Conservation (phyloP, 148 eudicot species). For the Persicaria tinctoria region DNA sequence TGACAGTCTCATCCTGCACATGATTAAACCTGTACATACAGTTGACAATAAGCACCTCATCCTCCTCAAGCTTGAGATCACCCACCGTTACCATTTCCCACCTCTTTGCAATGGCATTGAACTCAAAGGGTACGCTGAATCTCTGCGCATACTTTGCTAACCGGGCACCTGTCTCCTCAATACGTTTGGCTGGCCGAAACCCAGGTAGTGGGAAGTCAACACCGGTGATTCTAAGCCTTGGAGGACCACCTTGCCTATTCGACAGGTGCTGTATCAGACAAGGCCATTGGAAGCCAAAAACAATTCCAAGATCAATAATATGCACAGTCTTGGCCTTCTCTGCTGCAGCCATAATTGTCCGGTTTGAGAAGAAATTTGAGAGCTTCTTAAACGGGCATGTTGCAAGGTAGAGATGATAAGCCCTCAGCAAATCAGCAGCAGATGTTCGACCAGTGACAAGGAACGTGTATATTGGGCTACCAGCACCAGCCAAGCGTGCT, state of each 20-base stretch:
- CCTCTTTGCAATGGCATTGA: slow-evolving; percentile 65
- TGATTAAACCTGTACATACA: slow-evolving; percentile 43
- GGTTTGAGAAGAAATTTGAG: slow-evolving; percentile 49
- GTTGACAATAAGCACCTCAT: slow-evolving; percentile 67
- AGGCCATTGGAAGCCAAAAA: slow-evolving; percentile 88
- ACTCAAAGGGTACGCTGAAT: slow-evolving; percentile 62
- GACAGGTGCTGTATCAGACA: slow-evolving; percentile 55
- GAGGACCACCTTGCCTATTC: slow-evolving; percentile 71
- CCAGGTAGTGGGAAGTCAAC: slow-evolving; percentile 71
- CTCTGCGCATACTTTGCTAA: slow-evolving; percentile 59
- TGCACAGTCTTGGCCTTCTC: slow-evolving; percentile 53
- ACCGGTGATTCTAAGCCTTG: slow-evolving; percentile 67
- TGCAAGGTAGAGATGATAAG: slow-evolving; percentile 62
- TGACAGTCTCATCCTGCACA: slow-evolving; percentile 64
- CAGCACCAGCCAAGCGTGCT: slow-evolving; percentile 74
- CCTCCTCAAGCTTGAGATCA: slow-evolving; percentile 53
- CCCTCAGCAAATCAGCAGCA: slow-evolving; percentile 62
- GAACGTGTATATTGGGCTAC: slow-evolving; percentile 43
- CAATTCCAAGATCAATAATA: slow-evolving; percentile 65
- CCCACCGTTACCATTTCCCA: slow-evolving; percentile 63
- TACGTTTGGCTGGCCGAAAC: slow-evolving; percentile 64
- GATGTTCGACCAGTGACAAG: slow-evolving; percentile 36
- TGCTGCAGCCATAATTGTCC: slow-evolving; percentile 40
- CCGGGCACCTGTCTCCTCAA: slow-evolving; percentile 64
- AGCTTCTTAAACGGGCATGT: slow-evolving; percentile 60